Base-by-base conservation (phyloP, 179 eudicot species). In the Pouteria campechiana region DNA sequence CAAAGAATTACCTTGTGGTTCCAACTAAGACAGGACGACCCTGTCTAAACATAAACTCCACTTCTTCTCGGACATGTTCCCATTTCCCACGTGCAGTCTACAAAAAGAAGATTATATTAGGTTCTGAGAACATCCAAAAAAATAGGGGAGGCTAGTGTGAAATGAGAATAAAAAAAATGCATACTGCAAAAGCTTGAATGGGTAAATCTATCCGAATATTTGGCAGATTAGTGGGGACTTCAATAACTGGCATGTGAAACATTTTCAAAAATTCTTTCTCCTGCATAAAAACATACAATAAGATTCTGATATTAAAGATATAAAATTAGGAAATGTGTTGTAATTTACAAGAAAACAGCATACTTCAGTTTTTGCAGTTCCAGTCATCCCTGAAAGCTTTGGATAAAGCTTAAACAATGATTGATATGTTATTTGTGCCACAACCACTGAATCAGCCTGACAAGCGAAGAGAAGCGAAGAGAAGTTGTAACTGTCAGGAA, bases 281-380 rank as follows among this genome's bases (percentile, higher is more conserved):
- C 99, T 92, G 59, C 45, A 63, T n/a, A n/a, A 48, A 31, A 56
- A 48, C 5, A 16, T 60, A 48, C 13, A n/a, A 34, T 5, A 8
- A 46, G 37, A 3, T 17, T 29, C 7, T 3, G 14, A 3, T 34
- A 5, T 3, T n/a, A 3, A 30, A 36, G n/a, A n/a, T 9, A 28
- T 29, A 43, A 13, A 45, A 5, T 39, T 37, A n/a, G 14, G 9
- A 17, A 49, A 32, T 19, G 11, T 5, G 34, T 28, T 38, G 19
- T 41, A 50, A 25, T 6, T 23, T 20, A 23, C 31, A 35, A 35
- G 17, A 38, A 41, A 21, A 50, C 29, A n/a, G n/a, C 50, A 47
- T 79, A 82, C 99, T 77, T 92, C 99, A 16, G 99, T 92, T 74
- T 92, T 92, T 68, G 99, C 99, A 46, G 99, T 92, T 60, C 99